Evolutionary conservation across 805 yeast genomes (phyloP), one percentile per base, ranked within the genome.

Genomic region (Starmera pachycereana): DNA sequence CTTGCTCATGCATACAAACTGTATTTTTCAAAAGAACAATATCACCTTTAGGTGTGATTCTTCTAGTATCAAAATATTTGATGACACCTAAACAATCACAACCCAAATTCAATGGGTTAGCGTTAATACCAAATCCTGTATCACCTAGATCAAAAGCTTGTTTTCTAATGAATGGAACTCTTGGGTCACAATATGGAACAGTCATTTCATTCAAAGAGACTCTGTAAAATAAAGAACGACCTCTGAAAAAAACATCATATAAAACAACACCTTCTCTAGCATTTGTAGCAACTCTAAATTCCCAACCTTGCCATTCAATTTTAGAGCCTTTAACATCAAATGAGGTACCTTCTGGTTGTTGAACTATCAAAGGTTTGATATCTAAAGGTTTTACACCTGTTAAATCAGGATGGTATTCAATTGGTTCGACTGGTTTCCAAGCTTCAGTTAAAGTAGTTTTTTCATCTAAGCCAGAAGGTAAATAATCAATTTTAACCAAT

Each of bases 81-180:
- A 83, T 81, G 44, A 76, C 76, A 51, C 92, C 92, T 37, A 82
- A 68, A 71, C 92, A 83, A 65, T 82, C 89, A 63, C 92, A 83
- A 40, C 92, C 92, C 46, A 82, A 69, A 37, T 63, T 68, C 54
- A 83, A 69, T 38, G 73, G 71, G 65, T 83, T 81, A 47, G 83
- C 88, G 45, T 69, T 72, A 47, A 68, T 73, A 61, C 92, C 92
- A 47, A 82, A 82, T 16, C 94, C 92, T 66, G 82, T 75, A 61
- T 84, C 92, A 58, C 92, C 92, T 55, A 83, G 69, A 61, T 83
- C 92, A 50, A 83, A 83, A 29, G 92, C 92, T 66, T 81, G 89
- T 66, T 84, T 83, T 71, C 90, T 74, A 63, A 81, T 88, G 66
- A 71, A 79, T 47, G 92, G 92, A 36, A 78, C 78, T 62, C 90